These are phyloP conservation scores for Nakazawaea populi DNA, from an alignment of 805 yeast species.

Conservation along the genomic window DNA sequence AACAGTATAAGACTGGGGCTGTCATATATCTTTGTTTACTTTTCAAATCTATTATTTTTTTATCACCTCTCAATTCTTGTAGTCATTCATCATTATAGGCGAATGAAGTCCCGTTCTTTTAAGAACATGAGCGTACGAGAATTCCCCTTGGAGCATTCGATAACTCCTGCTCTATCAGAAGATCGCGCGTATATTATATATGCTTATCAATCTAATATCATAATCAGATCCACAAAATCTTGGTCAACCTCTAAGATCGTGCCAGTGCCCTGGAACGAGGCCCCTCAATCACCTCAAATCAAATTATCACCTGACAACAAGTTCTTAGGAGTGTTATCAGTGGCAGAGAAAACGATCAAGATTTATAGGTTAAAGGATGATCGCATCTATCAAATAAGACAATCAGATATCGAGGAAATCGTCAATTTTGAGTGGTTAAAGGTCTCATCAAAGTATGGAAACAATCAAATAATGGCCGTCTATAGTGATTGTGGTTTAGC, in stretches of 20 bases:
- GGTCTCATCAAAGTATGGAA: background rate
- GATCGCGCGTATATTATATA: background rate
- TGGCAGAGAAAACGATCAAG: background rate
- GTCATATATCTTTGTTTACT: too few species aligned
- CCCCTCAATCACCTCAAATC: background rate
- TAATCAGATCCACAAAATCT: slow-evolving; percentile 1
- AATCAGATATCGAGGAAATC: slow-evolving; percentile 1
- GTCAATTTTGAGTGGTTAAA: slow-evolving; percentile 4
- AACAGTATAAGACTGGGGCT: too few species aligned
- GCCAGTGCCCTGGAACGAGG: background rate
- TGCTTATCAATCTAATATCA: background rate
- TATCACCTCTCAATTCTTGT: too few species aligned
- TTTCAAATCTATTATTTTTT: too few species aligned
- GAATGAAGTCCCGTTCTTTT: too few species aligned
- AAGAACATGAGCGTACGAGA: background rate
- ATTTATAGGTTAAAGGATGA: background rate
- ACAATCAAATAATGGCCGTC: slow-evolving; percentile 1
- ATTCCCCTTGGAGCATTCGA: background rate
- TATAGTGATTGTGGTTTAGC: background rate
- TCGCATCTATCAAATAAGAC: background rate
- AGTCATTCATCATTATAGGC: too few species aligned
- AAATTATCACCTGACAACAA: background rate
- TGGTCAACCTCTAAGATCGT: background rate
- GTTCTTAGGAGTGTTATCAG: background rate
- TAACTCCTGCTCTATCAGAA: background rate